Percentiles rank a stretch among this genome's conserved stretches.
Evolutionary conservation across 306 rosid genomes (phyloP).

Genomic region (Glycine tomentella): DNA sequence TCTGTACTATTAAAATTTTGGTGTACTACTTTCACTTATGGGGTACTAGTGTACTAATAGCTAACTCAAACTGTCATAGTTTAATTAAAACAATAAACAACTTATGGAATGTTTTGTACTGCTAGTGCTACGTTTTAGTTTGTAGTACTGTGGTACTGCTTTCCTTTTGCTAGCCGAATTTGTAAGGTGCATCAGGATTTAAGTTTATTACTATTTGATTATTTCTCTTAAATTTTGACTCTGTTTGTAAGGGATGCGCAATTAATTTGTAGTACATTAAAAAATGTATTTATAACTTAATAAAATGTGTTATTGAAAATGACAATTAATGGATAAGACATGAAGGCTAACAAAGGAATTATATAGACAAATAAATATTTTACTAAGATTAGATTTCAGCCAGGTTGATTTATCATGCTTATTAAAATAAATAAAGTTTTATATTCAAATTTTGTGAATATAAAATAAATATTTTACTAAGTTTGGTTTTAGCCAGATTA

Average conservation of each 20-base stretch:
- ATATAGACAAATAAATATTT: too few species aligned
- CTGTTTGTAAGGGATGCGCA: not conserved
- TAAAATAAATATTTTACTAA: too few species aligned
- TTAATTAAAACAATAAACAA: not conserved
- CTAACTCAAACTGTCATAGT: not conserved
- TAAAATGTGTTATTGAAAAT: too few species aligned
- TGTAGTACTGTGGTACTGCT: slow-evolving; percentile 39
- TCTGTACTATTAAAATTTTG: slow-evolving; percentile 44
- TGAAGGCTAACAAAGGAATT: too few species aligned
- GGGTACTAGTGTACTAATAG: slow-evolving; percentile 26
- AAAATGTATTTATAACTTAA: too few species aligned
- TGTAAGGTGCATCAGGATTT: not conserved
- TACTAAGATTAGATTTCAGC: too few species aligned
- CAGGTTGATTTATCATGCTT: too few species aligned
- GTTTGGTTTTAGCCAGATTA: too few species aligned
- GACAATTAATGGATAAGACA: too few species aligned
- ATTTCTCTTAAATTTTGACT: not conserved
- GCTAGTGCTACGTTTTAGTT: not conserved
- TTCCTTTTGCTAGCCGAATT: not conserved
- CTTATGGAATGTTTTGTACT: slow-evolving; percentile 39
- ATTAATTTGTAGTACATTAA: too few species aligned
- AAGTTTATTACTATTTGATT: not conserved
- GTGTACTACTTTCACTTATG: slow-evolving; percentile 39
- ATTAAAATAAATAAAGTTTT: too few species aligned
- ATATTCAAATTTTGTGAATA: too few species aligned